Evolutionary conservation across 2,329 filamentous ascomycete species (phyloP).

Genomic region (Esteya vermicola): DNA sequence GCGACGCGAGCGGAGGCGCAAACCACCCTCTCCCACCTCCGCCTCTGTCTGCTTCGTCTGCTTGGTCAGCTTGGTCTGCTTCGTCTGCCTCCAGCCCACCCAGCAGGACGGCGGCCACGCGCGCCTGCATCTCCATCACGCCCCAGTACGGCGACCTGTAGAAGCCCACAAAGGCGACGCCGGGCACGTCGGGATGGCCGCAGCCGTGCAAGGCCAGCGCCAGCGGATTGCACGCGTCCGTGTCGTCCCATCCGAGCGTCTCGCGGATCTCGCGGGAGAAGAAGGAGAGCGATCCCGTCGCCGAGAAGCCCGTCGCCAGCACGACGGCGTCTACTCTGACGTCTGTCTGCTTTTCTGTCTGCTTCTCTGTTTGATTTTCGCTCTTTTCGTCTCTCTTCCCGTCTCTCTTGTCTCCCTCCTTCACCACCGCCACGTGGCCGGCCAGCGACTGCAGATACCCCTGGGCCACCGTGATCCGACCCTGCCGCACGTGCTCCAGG

Average conservation of each 20-base stretch:
- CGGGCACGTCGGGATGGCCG: slow-evolving; percentile 43
- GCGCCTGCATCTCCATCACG: slow-evolving; percentile 75
- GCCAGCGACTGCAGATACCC: slow-evolving; percentile 29
- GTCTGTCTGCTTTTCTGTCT: slow-evolving; percentile 9
- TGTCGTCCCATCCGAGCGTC: slow-evolving; percentile 41
- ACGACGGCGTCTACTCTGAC: slow-evolving; percentile 47
- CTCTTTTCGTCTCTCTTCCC: slow-evolving; percentile 11
- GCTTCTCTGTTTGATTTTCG: too few relatives aligned
- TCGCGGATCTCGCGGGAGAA: slow-evolving; percentile 41
- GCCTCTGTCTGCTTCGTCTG: too few relatives aligned
- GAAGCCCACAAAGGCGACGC: slow-evolving; percentile 67
- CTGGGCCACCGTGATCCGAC: slow-evolving; percentile 35
- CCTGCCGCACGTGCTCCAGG: slow-evolving; percentile 56
- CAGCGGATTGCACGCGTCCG: slow-evolving; percentile 42
- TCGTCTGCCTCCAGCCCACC: not conserved
- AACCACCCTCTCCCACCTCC: too few relatives aligned
- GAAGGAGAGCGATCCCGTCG: slow-evolving; percentile 48
- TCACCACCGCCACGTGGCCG: slow-evolving; percentile 16
- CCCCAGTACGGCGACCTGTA: slow-evolving; percentile 80
- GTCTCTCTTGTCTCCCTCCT: too few relatives aligned
- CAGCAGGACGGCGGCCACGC: slow-evolving; percentile 49
- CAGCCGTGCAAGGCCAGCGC: slow-evolving; percentile 56
- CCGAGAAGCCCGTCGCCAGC: slow-evolving; percentile 62
- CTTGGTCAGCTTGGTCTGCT: slow-evolving; percentile 19
- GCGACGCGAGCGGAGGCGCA: too few relatives aligned